Base-by-base conservation (phyloP, 2,329 filamentous ascomycete species). In the Gaeumannomyces tritici region DNA sequence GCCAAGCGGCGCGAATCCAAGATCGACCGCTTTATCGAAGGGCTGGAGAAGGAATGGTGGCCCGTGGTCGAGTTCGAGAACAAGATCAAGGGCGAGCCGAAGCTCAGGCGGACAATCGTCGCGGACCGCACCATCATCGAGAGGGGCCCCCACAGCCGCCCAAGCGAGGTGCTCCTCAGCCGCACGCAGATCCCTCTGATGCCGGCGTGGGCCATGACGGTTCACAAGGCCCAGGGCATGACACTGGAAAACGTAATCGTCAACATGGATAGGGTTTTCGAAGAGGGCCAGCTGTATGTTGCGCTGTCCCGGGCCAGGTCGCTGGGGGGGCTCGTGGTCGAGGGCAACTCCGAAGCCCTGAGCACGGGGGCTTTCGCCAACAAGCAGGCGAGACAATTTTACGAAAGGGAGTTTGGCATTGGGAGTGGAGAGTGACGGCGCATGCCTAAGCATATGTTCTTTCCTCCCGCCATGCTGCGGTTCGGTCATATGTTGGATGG, bases 181-280 rank as follows among this genome's bases (percentile, higher is more conserved):
- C 76, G 86, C n/a, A 85, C 84, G 0, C 85, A 88, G 67, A 77
- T 89, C 7, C 86, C 86, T 0, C 74, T 89, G 0, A 72, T 78
- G 1, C 75, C 84, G 0, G 86, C 80, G 0, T 89, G 85, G 82
- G 86, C 86, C 0, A 79, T 87, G 67, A 88, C 80, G 0, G 80
- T 87, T 2, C 86, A 89, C 69, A 87, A 86, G 69, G 78, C 78
- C 4, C 83, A 88, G 72, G 83, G 85, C 3, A 82, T 87, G 76
- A 87, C 84, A 1, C 73, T 89, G 4, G 80, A 87, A 26, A 77
- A 77, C 4, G 83, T 84, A 2, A 75, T 80, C 2, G 82, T 88
- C 1, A 73, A 88, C 67, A 68, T 88, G 6, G 69, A 70, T 0
- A 69, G 71, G 6, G 77, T 77, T 0, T 88, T 87, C 66, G 81